Percentiles rank a stretch among this genome's conserved stretches.
phyloP scores from a whole-genome alignment of 78 protist species.

The Dictyostelium purpureum region DNA sequence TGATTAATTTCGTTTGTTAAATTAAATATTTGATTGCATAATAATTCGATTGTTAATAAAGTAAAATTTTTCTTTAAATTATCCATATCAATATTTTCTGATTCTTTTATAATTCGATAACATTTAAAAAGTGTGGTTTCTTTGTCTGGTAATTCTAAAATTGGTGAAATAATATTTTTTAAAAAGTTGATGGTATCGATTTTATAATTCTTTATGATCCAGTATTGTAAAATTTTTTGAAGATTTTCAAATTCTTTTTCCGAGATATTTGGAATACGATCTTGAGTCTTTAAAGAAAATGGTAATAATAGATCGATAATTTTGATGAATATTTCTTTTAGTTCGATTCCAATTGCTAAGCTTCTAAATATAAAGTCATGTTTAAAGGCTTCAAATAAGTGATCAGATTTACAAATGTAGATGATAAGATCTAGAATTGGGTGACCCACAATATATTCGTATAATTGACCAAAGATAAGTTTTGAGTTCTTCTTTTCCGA shows the following conservation, averaged over 20 bases:
- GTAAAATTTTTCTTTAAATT: not conserved
- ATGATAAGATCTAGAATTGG: not conserved
- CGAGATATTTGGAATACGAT: not conserved
- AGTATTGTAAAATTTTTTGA: not conserved
- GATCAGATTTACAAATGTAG: not conserved
- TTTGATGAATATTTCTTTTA: not conserved
- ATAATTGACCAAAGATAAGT: not conserved
- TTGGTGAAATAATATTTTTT: not conserved
- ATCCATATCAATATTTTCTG: not conserved
- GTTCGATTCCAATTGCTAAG: not conserved
- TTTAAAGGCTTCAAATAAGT: not conserved
- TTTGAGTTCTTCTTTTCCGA: not conserved
- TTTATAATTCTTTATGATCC: not conserved
- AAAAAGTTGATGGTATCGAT: not conserved
- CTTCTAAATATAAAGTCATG: constrained; percentile 16
- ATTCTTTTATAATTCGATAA: not conserved
- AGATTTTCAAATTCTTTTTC: not conserved
- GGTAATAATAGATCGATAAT: not conserved
- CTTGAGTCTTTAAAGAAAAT: not conserved
- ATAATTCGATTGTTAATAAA: not conserved
- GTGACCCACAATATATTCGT: not conserved
- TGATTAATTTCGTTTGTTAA: not conserved
- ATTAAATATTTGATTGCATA: not conserved
- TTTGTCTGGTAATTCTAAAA: not conserved
- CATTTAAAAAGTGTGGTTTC: not conserved